Percentiles rank a stretch among this genome's conserved stretches.
These are phyloP conservation scores for Hypomyces perniciosus DNA, from an alignment of 2,329 filamentous ascomycete genomes.

Conservation along the genomic window DNA sequence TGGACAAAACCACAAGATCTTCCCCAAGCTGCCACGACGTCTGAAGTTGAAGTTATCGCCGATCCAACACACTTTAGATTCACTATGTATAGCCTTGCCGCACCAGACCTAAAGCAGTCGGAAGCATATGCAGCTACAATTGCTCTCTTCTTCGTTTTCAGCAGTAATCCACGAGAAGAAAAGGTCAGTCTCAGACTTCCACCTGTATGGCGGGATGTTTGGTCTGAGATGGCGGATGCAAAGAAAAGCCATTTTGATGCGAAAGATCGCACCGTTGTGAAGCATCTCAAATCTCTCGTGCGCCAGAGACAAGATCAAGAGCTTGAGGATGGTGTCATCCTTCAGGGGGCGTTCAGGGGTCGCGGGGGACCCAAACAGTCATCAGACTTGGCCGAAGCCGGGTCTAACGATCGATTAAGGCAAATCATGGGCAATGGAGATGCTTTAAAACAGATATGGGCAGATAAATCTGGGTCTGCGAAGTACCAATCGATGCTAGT, in stretches of 20 bases:
- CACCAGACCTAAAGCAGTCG: slow-evolving; percentile 72
- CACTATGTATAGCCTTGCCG: slow-evolving; percentile 68
- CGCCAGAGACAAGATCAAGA: slow-evolving; percentile 63
- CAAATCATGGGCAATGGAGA: slow-evolving; percentile 36
- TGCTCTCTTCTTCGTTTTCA: slow-evolving; percentile 76
- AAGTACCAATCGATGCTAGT: slow-evolving; percentile 75
- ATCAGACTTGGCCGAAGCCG: slow-evolving; percentile 45
- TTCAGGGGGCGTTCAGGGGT: slow-evolving; percentile 70
- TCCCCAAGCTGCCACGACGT: slow-evolving; percentile 27
- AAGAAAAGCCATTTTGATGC: slow-evolving; percentile 67
- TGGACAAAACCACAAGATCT: slow-evolving; percentile 72
- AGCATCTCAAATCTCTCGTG: slow-evolving; percentile 63
- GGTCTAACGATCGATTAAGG: slow-evolving; percentile 38
- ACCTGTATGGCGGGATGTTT: slow-evolving; percentile 76
- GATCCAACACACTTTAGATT: slow-evolving; percentile 54
- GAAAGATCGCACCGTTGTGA: slow-evolving; percentile 62
- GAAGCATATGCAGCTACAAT: slow-evolving; percentile 79
- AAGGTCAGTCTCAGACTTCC: slow-evolving; percentile 77
- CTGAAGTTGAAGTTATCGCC: slow-evolving; percentile 39
- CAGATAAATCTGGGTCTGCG: slow-evolving; percentile 47
- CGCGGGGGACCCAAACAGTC: slow-evolving; percentile 42
- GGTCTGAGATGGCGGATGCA: slow-evolving; percentile 67
- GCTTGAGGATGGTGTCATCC: slow-evolving; percentile 66
- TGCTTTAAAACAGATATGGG: slow-evolving; percentile 53
- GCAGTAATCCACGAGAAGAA: slow-evolving; percentile 73